Evolutionary conservation across 345 rosid species (phyloP), one percentile per base, ranked within the genome.

Genomic region (Eucalyptus tenuipes): DNA sequence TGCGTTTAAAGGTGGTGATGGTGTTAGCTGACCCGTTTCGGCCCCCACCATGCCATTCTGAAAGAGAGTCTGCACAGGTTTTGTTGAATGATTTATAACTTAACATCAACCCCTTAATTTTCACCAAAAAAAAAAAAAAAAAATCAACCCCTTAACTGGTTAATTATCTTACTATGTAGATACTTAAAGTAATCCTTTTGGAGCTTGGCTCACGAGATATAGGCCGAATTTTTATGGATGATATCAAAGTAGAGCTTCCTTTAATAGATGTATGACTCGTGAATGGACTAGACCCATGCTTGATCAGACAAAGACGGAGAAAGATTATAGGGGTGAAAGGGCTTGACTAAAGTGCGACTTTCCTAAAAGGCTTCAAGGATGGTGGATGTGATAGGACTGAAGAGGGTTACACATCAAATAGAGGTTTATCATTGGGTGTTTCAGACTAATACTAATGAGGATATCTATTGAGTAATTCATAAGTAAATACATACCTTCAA

Each of bases 1-100:
- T 90, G 92, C 93, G 93, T 91, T 91, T 91, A 87, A 91, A 92
- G 89, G 84, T 82, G 27, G 91, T 14, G 91, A 90, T 89, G 86
- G 88, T 64, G 52, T 48, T n/a, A 87, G 79, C 82, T 81, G 88
- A 80, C 89, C 92, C 90, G 59, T 84, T 88, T 86, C 90, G 61
- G 15, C 52, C 88, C 92, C 91, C 89, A 75, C 82, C 29, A 10
- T 75, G 8, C 82, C 29, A 75, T 20, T 10, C 27, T 87, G 85
- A 88, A 22, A 80, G 75, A 64, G 37, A 14, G 16, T 64, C 31
- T n/a, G 37, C 17, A 64, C 37, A 64, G 37, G 17, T 14, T 64
- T n/a, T 64, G 75, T 13, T n/a, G 18, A 64, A n/a, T 64, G 75
- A 64, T n/a, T 59, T 61, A 61, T 27, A 61, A 61, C 68, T 61